Percentiles rank a stretch among this genome's conserved stretches.
Evolutionary conservation across 2,329 filamentous ascomycete genomes (phyloP).

Genomic region (Trichophyton mentagrophytes): DNA sequence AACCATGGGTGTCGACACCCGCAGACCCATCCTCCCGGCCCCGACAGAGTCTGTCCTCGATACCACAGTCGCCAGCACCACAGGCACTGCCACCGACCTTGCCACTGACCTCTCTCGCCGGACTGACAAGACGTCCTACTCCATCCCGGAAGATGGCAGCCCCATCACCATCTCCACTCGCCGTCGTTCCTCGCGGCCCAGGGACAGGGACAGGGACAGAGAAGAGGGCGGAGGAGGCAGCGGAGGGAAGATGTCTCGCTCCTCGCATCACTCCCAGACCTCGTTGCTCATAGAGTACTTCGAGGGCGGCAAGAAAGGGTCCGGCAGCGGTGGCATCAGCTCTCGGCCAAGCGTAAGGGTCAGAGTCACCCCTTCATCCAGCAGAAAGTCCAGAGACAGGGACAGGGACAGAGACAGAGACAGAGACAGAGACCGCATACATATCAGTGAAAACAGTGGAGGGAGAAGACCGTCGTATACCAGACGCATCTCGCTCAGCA

Average conservation of each 20-base stretch:
- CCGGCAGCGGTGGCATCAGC: conserved; percentile 36
- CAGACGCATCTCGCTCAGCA: conserved; percentile 51
- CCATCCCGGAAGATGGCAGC: conserved; percentile 46
- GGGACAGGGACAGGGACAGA: conserved; percentile 32
- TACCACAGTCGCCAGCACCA: conserved; percentile 30
- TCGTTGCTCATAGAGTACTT: conserved; percentile 92
- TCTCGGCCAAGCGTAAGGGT: conserved; percentile 73
- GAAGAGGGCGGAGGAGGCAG: conserved; percentile 17
- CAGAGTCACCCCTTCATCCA: conserved; percentile 62
- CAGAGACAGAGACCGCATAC: conserved; percentile 56
- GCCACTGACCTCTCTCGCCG: conserved; percentile 39
- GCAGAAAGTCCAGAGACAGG: conserved; percentile 36
- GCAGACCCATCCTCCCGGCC: conserved; percentile 37
- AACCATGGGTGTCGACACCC: conserved; percentile 38
- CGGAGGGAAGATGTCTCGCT: conserved; percentile 38
- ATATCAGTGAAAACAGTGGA: conserved; percentile 70
- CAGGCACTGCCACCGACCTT: conserved; percentile 34
- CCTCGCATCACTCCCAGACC: conserved; percentile 58
- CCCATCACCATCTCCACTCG: conserved; percentile 79
- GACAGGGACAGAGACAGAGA: conserved; percentile 17
- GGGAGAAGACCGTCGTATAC: conserved; percentile 59
- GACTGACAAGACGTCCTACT: conserved; percentile 40
- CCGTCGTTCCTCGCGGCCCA: conserved; percentile 35
- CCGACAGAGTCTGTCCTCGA: conserved; percentile 38
- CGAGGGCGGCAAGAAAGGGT: conserved; percentile 57